Evolutionary conservation across 306 rosid genomes (phyloP), one percentile per base, ranked within the genome.

Genomic region (Comarum palustre): DNA sequence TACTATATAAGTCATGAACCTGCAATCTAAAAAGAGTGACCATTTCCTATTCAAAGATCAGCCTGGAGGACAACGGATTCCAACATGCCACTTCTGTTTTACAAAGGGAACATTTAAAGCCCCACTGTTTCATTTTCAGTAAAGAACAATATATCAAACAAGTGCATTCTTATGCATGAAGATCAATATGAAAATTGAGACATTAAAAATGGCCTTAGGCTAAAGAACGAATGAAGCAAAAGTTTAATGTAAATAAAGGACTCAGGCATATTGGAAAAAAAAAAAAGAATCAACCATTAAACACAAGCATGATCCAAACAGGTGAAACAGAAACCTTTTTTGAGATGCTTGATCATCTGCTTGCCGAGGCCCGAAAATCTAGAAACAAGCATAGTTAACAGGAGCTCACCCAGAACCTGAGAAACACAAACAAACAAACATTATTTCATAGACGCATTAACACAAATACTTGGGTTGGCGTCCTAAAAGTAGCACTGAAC

Each of bases 401-500:
- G 41, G 39, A 43, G 27, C n/a, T 13, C 39, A 0, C 71, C 7
- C 22, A 15, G 57, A 67, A 45, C 72, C 72, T 67, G 41, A 17
- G 57, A 45, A 67, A 67, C 16, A 67, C 32, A 29, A 15, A 25
- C 39, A 66, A 42, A 66, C 9, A 43, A 15, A 24, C n/a, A 66
- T 10, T 27, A 15, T 13, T 66, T 25, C 6, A 12, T 11, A 25
- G 72, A 39, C 57, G 41, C 57, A 67, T 25, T 67, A 67, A 45
- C 20, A n/a, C 71, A 16, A 67, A 67, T 41, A 67, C 15, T 7
- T 45, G 71, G 41, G 71, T 24, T 8, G 39, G 71, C 71, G 22
- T 27, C 55, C 70, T 10, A 66, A 42, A 66, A n/a, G 57, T n/a
- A 13, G 25, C 57, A n/a, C 27, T 51, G 22, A 51, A 20, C 13